Evolutionary conservation across 169 alveolate species (phyloP).

Genomic region (Plasmodium inui): DNA sequence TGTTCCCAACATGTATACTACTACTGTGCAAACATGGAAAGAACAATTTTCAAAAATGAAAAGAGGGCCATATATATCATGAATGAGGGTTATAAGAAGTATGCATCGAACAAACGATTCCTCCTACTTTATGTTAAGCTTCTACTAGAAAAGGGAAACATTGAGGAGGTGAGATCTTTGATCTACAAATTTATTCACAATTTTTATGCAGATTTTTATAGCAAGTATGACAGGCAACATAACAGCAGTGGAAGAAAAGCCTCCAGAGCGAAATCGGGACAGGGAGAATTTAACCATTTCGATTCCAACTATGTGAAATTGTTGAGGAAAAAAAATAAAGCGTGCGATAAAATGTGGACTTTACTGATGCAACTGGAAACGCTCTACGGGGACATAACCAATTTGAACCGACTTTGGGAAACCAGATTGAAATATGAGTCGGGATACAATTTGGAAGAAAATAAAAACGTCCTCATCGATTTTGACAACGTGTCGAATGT

Average conservation of each 20-base stretch:
- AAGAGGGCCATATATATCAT: slow-evolving; percentile 72
- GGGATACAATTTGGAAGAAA: slow-evolving; percentile 73
- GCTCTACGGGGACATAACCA: slow-evolving; percentile 47
- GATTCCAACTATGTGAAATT: slow-evolving; percentile 41
- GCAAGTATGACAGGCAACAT: slow-evolving; percentile 17
- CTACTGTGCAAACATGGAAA: slow-evolving; percentile 74
- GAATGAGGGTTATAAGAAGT: slow-evolving; percentile 73
- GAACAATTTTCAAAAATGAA: slow-evolving; percentile 53
- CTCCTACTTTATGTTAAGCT: slow-evolving; percentile 33
- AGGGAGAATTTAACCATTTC: slow-evolving; percentile 56
- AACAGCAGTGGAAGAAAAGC: background rate
- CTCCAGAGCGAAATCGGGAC: slow-evolving; percentile 6
- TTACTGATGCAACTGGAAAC: slow-evolving; percentile 56
- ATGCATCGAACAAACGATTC: slow-evolving; percentile 15
- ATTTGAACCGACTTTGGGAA: slow-evolving; percentile 45
- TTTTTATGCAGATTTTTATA: slow-evolving; percentile 35
- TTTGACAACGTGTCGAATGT: slow-evolving; percentile 15
- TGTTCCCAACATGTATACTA: slow-evolving; percentile 52
- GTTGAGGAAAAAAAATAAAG: slow-evolving; percentile 57
- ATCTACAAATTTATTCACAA: slow-evolving; percentile 41
- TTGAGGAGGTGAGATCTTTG: slow-evolving; percentile 27
- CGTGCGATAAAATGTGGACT: slow-evolving; percentile 60
- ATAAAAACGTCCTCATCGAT: slow-evolving; percentile 51
- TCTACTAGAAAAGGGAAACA: slow-evolving; percentile 56
- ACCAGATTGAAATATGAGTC: slow-evolving; percentile 57